Conservation (phyloP, 768 basidiomycete species). For the Auricularia cornea region DNA sequence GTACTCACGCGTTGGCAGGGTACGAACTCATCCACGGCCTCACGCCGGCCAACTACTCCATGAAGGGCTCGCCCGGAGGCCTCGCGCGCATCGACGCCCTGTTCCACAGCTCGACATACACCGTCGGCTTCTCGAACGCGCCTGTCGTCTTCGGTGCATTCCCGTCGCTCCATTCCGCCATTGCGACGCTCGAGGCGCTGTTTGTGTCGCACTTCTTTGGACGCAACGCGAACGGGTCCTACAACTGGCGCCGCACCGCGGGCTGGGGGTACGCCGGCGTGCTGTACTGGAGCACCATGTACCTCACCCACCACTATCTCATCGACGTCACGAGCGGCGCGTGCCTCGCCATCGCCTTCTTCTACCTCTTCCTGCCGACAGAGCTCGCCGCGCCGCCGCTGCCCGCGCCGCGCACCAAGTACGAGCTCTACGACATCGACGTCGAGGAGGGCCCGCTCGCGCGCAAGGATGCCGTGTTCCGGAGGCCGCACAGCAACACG, state of each 20-base stretch:
- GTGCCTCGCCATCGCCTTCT: conserved; percentile 78
- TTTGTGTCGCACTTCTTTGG: conserved; percentile 96
- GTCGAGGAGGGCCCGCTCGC: conserved; percentile 29
- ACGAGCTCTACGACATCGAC: conserved; percentile 71
- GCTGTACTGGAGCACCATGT: conserved; percentile 99
- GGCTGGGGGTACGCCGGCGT: conserved; percentile 79
- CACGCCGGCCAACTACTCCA: conserved; percentile 86
- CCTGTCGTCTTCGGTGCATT: conserved; percentile 97
- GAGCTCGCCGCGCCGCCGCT: conserved; percentile 55
- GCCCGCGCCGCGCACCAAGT: conserved; percentile 47
- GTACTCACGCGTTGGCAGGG: conserved; percentile 35
- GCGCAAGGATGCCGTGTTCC: conserved; percentile 15
- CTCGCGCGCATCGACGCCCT: conserved; percentile 86
- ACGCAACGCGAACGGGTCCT: conserved; percentile 30
- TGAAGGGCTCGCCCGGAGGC: conserved; percentile 90
- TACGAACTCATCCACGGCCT: conserved; percentile 96
- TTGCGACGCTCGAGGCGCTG: conserved; percentile 85
- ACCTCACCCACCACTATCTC: conserved; percentile 96
- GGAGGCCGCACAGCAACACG: not conserved
- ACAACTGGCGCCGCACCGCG: conserved; percentile 24
- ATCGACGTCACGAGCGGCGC: conserved; percentile 95
- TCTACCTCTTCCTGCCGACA: conserved; percentile 83
- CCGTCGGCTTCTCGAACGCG: conserved; percentile 70
- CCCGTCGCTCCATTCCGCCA: conserved; percentile 86
- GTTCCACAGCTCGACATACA: conserved; percentile 71